A percentile compares a stretch with the other conserved stretches of the same genome.
phyloP scores from a whole-genome alignment of 371 early-diverging fungal species.

The Saksenaea oblongispora region DNA sequence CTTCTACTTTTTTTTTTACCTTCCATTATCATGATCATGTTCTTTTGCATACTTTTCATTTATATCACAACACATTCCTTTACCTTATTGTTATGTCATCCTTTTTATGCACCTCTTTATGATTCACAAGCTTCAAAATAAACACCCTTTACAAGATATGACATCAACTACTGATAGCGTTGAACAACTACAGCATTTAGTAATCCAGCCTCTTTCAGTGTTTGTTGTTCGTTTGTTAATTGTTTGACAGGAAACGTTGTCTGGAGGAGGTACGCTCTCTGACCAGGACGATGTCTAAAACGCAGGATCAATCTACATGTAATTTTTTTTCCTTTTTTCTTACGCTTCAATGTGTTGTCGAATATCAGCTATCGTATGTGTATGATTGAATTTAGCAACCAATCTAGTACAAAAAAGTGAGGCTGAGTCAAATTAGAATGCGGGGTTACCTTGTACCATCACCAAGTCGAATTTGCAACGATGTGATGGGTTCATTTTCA shows the following conservation, averaged over 20 bases:
- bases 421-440: neutral
- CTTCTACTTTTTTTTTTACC: neutral
- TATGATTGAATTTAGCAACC: conserved; percentile 86
- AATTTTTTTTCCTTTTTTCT: conserved; percentile 9
- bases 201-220: conserved; percentile 81
- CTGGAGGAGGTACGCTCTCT: conserved; percentile 73
- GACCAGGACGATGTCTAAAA: conserved; percentile 50
- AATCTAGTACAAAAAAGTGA: conserved; percentile 45
- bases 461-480: conserved; percentile 87
- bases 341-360: conserved; percentile 71
- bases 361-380: conserved; percentile 88
- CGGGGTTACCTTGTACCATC: conserved; percentile 75
- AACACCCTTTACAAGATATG: neutral
- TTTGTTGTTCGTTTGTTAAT: conserved; percentile 64
- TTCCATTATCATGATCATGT: neutral
- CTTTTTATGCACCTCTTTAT: too few relatives aligned
- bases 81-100: too few relatives aligned
- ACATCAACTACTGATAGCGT: conserved; percentile 50
- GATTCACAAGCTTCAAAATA: too few relatives aligned
- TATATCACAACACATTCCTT: neutral
- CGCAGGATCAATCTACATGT: conserved; percentile 4
- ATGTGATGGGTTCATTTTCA: conserved; percentile 75
- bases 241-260: conserved; percentile 84
- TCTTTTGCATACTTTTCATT: neutral
- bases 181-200: conserved; percentile 88